These are phyloP conservation scores for Abortiporus biennis DNA, from an alignment of 1,284 basidiomycete species.

Conservation along the genomic window DNA sequence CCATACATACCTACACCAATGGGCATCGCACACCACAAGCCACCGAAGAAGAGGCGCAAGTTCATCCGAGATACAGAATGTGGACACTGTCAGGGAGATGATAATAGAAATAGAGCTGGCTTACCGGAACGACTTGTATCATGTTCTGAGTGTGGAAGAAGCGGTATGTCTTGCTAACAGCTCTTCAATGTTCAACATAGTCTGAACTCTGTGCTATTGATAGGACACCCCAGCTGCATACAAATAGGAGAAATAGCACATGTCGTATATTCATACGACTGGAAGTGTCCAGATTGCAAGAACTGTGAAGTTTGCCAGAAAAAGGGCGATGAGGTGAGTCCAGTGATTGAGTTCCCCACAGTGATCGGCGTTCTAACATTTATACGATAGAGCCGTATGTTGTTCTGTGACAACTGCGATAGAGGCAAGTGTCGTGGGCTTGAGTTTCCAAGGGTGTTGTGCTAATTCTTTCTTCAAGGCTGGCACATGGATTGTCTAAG, in stretches of 20 bases:
- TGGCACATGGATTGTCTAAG: slow-evolving; percentile 90
- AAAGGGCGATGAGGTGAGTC: slow-evolving; percentile 86
- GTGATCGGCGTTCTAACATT: slow-evolving; percentile 3
- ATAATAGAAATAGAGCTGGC: slow-evolving; percentile 48
- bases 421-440: slow-evolving; percentile 59
- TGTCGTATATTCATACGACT: slow-evolving; percentile 65
- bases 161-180: slow-evolving; percentile 33
- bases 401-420: slow-evolving; percentile 96
- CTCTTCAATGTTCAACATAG: slow-evolving; percentile 5
- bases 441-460: too few relatives aligned
- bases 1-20: slow-evolving; percentile 42
- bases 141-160: slow-evolving; percentile 64
- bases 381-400: slow-evolving; percentile 60
- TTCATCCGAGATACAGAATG: slow-evolving; percentile 54
- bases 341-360: background rate
- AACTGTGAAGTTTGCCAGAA: slow-evolving; percentile 83
- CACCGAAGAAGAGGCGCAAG: slow-evolving; percentile 43
- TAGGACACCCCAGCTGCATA: slow-evolving; percentile 81
- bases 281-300: slow-evolving; percentile 94
- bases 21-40: slow-evolving; percentile 25
- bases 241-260: slow-evolving; percentile 44
- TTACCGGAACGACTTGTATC: slow-evolving; percentile 60
- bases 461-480: slow-evolving; percentile 35
- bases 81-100: slow-evolving; percentile 61
- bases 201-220: background rate